Evolutionary conservation across 768 basidiomycete genomes (phyloP), one percentile per base, ranked within the genome.

Genomic region (Chalciporus pseudorubinellus): DNA sequence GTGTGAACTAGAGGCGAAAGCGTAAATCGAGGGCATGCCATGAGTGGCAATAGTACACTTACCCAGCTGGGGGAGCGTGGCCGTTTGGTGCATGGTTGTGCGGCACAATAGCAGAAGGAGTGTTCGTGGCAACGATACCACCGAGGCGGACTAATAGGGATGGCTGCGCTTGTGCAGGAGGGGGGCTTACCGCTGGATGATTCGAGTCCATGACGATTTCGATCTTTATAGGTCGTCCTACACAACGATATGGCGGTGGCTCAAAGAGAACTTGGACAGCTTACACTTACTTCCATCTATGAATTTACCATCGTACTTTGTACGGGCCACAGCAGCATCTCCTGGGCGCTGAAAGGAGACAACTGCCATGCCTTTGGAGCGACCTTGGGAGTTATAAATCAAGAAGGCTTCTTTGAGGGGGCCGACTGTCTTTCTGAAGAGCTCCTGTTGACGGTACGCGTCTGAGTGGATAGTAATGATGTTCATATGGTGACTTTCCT

Each of bases 311-410:
- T 90, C 74, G 59, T 87, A 91, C 68, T 87, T 89, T 21, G 72
- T 63, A 34, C 79, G 78, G 9, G 89, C 89, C 36, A 80, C 55
- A 2, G 64, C 70, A 8, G 89, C 89, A 67, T 89, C 85, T 1
- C 75, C 81, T 8, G 77, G 55, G 28, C 83, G 77, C 58, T 82
- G 77, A 60, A 91, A 91, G 0, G 73, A 60, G 3, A 90, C 84
- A 13, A 91, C 67, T 2, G 89, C 88, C 87, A 90, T 89, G 18
- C 89, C 89, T 61, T 87, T 89, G 40, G 87, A 86, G 48, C 74
- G 77, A 0, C 82, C 88, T 59, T 88, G 83, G 3, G 80, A 82
- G 65, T 90, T 91, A 72, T 87, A 85, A 16, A 89, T 77, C 59
- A 90, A 60, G 55, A 90, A 86, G 22, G 72, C 75, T 36, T 89